Base-by-base conservation (phyloP, 495 filamentous ascomycete species). In the Talaromyces stipitatus region DNA sequence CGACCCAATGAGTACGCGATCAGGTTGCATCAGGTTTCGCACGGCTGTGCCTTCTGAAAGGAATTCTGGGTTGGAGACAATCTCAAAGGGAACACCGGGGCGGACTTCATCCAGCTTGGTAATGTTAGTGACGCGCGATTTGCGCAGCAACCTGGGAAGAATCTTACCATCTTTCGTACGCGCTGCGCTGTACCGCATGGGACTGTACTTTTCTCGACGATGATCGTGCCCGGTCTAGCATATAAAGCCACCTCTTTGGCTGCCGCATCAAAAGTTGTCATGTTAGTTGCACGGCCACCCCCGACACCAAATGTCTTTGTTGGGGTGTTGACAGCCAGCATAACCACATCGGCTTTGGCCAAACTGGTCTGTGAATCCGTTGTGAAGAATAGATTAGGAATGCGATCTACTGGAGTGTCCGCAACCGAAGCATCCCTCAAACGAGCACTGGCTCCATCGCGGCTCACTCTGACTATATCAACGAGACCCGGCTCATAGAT, bases 181-280 rank as follows among this genome's bases (percentile, higher is more conserved):
- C 82, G 77, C 33, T 89, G 77, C 0, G 89, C 85, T 4, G 90
- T 95, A 18, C 86, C 76, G 61, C 86, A 90, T 4, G 90, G 90
- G 26, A 95, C 90, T 0, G 90, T 95, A 45, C 82, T 86, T 70
- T 92, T 92, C 72, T 92, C 90, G 1, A 92, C 89, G 18, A 95
- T 76, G 56, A 92, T 89, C 41, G 86, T 82, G 20, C 86, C 86
- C 5, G 76, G 67, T 46, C 75, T 81, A 9, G 89, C 84, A 52
- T 85, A 71, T 48, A 78, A 69, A 0, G 89, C 90, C 29, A 92
- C 85, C 26, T 80, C 81, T 38, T 81, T 72, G 7, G 81, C 80
- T 0, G 85, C 89, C 33, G 78, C 76, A 65, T 95, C 89, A n/a
- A 92, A 76, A 7, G 83, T 82, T 16, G 80, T 81, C 61, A 92